These are phyloP conservation scores for Leccinum disarticulatum DNA, from an alignment of 768 basidiomycete species.

Conservation along the genomic window DNA sequence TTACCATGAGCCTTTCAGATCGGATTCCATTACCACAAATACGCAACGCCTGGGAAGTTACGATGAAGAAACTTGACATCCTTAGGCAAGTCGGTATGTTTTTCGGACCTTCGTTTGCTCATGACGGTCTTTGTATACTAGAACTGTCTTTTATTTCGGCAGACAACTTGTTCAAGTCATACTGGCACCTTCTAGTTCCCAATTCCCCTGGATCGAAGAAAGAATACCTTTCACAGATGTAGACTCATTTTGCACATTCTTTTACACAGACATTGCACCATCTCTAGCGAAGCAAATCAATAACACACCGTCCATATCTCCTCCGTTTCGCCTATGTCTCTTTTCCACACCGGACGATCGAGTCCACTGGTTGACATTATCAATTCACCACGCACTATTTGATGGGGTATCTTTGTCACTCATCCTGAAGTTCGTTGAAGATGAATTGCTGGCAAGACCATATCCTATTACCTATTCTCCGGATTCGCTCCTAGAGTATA, in stretches of 20 bases:
- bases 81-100: slow-evolving; percentile 22
- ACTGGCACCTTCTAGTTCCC: slow-evolving; percentile 13
- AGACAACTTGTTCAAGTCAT: slow-evolving; percentile 30
- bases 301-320: slow-evolving; percentile 12
- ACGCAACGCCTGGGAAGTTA: slow-evolving; percentile 35
- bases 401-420: slow-evolving; percentile 33
- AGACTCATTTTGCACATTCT: slow-evolving; percentile 21
- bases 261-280: slow-evolving; percentile 22
- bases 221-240: slow-evolving; percentile 6
- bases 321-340: slow-evolving; percentile 17
- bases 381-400: slow-evolving; percentile 36
- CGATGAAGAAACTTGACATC: slow-evolving; percentile 28
- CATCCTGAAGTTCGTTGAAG: slow-evolving; percentile 31
- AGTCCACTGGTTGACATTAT: slow-evolving; percentile 21
- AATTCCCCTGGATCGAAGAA: slow-evolving; percentile 20
- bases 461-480: slow-evolving; percentile 13
- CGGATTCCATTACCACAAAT: slow-evolving; percentile 24
- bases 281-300: slow-evolving; percentile 27
- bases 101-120: not conserved
- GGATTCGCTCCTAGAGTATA: slow-evolving; percentile 23
- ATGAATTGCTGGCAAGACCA: slow-evolving; percentile 13
- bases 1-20: slow-evolving; percentile 33
- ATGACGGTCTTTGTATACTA: slow-evolving; percentile 6
- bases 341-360: slow-evolving; percentile 5
- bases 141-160: slow-evolving; percentile 35